Evolutionary conservation across 805 yeast genomes (phyloP).

Genomic region (Nakazawaea wyomingensis): DNA sequence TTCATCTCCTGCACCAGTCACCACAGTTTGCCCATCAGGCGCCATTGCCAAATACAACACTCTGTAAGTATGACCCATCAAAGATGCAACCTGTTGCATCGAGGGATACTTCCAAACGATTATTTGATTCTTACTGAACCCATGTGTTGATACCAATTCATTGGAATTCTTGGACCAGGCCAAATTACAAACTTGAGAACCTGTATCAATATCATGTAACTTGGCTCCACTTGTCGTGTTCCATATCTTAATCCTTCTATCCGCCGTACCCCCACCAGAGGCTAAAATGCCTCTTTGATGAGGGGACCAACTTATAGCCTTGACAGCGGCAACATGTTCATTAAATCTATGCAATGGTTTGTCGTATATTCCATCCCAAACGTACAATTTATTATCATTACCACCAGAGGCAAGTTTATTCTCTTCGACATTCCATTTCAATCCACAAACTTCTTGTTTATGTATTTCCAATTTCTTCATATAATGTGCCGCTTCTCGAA

Average conservation of each 20-base stretch:
- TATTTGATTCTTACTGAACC: conserved; percentile 85
- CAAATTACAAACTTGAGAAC: conserved; percentile 93
- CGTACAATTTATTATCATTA: conserved; percentile 79
- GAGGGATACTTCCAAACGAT: conserved; percentile 92
- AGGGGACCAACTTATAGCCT: conserved; percentile 97
- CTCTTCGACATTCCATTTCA: conserved; percentile 88
- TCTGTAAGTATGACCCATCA: conserved; percentile 91
- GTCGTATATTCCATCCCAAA: conserved; percentile 78
- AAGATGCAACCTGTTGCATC: conserved; percentile 87
- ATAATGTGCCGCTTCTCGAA: conserved; percentile 78
- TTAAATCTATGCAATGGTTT: conserved; percentile 68
- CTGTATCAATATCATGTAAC: conserved; percentile 81
- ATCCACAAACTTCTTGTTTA: conserved; percentile 93
- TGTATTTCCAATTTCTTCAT: conserved; percentile 69
- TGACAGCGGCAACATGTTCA: conserved; percentile 93
- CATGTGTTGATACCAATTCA: conserved; percentile 92
- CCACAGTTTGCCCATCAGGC: conserved; percentile 95
- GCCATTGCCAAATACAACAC: conserved; percentile 85
- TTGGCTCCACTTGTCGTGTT: conserved; percentile 76
- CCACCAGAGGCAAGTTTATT: conserved; percentile 94
- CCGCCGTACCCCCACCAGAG: conserved; percentile 96
- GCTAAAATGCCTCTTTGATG: conserved; percentile 93
- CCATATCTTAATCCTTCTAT: conserved; percentile 87
- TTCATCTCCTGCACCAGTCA: conserved; percentile 98
- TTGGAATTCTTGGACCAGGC: conserved; percentile 90